phyloP scores from a whole-genome alignment of 257 asterid species.

The Ilex aquifolium region DNA sequence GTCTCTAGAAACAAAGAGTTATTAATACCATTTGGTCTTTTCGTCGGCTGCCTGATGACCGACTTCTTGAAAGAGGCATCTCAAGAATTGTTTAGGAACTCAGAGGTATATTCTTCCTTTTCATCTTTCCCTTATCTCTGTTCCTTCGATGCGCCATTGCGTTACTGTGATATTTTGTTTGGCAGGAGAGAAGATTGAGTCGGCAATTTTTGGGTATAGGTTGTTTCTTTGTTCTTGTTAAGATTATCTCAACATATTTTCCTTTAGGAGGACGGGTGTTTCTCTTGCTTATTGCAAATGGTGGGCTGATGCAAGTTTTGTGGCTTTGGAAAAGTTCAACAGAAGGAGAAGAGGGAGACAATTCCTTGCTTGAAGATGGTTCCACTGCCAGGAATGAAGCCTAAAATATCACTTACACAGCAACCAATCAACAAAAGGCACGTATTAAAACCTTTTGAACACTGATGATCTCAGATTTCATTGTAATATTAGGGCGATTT shows the following conservation, averaged over 20 bases:
- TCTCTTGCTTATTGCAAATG: constrained; percentile 51
- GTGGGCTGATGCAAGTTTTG: constrained; percentile 51
- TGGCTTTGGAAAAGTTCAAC: constrained; percentile 40
- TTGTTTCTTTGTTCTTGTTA: constrained; percentile 42
- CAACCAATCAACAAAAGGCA: no score
- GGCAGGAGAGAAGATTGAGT: constrained; percentile 35
- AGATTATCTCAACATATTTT: constrained; percentile 20
- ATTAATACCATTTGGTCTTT: constrained; percentile 54
- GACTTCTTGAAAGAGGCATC: constrained; percentile 43
- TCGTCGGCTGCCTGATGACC: constrained; percentile 35
- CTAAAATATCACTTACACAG: no score
- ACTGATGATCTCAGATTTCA: no score
- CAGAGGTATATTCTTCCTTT: constrained; percentile 30
- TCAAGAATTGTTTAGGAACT: constrained; percentile 25
- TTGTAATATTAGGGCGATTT: no score
- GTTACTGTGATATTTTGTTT: neutral
- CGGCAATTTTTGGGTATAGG: constrained; percentile 34
- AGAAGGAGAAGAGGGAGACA: constrained; percentile 19
- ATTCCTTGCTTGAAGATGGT: constrained; percentile 18
- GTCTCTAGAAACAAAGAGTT: constrained; percentile 56
- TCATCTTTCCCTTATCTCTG: neutral
- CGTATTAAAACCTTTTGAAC: no score
- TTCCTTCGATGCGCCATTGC: neutral
- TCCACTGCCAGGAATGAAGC: neutral
- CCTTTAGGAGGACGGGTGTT: constrained; percentile 26